These are phyloP conservation scores for Phaffomyces thermotolerans DNA, from an alignment of 805 yeast species.

Conservation along the genomic window DNA sequence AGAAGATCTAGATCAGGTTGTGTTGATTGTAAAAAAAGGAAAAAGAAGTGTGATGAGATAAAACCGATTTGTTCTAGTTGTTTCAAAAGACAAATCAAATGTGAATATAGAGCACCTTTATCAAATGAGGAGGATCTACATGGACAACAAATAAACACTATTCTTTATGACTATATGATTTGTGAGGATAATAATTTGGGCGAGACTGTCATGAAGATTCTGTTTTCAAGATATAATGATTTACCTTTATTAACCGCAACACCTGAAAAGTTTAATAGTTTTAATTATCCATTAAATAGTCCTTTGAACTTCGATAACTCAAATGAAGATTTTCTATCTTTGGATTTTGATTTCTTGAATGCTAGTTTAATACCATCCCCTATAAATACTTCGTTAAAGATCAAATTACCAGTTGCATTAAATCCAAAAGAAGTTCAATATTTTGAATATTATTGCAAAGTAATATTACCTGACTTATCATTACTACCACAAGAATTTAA, in stretches of 20 bases:
- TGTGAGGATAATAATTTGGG: constrained; percentile 7
- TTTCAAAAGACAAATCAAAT: constrained; percentile 22
- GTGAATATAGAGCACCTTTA: constrained; percentile 17
- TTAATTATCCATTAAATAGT: not conserved
- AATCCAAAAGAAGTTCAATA: constrained; percentile 32
- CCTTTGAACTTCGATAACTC: not conserved
- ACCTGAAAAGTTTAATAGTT: not conserved
- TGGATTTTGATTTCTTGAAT: constrained; percentile 8
- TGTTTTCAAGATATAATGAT: not conserved
- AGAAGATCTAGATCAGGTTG: constrained; percentile 33
- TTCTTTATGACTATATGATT: not conserved
- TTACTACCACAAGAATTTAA: constrained; percentile 35
- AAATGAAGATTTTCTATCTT: not conserved
- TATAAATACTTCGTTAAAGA: constrained; percentile 17
- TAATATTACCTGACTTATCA: constrained; percentile 35
- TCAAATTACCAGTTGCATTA: constrained; percentile 22
- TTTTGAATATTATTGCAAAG: constrained; percentile 37
- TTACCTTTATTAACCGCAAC: not conserved
- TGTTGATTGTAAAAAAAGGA: constrained; percentile 33
- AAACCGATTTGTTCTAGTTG: constrained; percentile 43
- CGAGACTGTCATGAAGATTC: constrained; percentile 6
- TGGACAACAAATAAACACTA: too few species aligned
- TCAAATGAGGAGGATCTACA: not conserved
- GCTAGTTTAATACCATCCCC: constrained; percentile 1
- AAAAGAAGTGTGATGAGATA: constrained; percentile 44